A percentile compares a stretch with the other conserved stretches of the same genome.
Conservation (phyloP, 2,329 filamentous ascomycete genomes). For the Tolypocladium inflatum region DNA sequence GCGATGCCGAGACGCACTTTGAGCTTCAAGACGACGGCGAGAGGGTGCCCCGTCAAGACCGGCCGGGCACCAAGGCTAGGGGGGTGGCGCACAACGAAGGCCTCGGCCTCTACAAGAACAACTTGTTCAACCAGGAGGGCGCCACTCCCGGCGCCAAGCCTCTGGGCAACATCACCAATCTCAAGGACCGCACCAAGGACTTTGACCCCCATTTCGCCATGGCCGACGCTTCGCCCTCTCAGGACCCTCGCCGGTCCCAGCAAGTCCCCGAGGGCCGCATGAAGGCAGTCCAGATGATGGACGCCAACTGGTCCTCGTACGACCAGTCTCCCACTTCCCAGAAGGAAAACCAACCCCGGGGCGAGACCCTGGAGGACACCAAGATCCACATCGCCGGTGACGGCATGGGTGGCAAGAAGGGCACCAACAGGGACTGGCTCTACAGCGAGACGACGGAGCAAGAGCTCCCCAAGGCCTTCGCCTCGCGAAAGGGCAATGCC, state of each 20-base stretch:
- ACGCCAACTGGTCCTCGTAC: slow-evolving; percentile 49
- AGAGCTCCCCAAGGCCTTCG: slow-evolving; percentile 17
- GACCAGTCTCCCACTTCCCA: slow-evolving; percentile 43
- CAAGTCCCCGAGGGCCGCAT: slow-evolving; percentile 48
- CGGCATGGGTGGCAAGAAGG: slow-evolving; percentile 56
- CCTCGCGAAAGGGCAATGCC: slow-evolving; percentile 21
- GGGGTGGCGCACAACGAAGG: slow-evolving; percentile 57
- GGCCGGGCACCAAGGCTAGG: slow-evolving; percentile 33
- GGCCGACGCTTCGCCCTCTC: slow-evolving; percentile 54
- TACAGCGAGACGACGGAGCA: slow-evolving; percentile 35
- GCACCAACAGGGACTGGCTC: slow-evolving; percentile 46
- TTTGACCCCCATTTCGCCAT: slow-evolving; percentile 73
- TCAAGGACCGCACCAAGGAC: slow-evolving; percentile 63
- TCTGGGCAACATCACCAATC: slow-evolving; percentile 61
- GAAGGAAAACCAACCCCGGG: slow-evolving; percentile 40
- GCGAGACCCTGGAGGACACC: slow-evolving; percentile 32
- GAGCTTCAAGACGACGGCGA: slow-evolving; percentile 69
- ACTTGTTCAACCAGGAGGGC: slow-evolving; percentile 53
- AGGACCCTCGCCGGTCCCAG: slow-evolving; percentile 27
- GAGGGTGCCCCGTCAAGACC: slow-evolving; percentile 39
- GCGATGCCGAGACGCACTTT: slow-evolving; percentile 75
- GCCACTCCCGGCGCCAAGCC: slow-evolving; percentile 30
- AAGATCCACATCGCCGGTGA: slow-evolving; percentile 43
- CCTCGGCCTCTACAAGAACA: slow-evolving; percentile 64
- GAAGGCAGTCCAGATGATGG: slow-evolving; percentile 67